Evolutionary conservation across 495 filamentous ascomycete species (phyloP).

Genomic region (Xylaria nigripes): DNA sequence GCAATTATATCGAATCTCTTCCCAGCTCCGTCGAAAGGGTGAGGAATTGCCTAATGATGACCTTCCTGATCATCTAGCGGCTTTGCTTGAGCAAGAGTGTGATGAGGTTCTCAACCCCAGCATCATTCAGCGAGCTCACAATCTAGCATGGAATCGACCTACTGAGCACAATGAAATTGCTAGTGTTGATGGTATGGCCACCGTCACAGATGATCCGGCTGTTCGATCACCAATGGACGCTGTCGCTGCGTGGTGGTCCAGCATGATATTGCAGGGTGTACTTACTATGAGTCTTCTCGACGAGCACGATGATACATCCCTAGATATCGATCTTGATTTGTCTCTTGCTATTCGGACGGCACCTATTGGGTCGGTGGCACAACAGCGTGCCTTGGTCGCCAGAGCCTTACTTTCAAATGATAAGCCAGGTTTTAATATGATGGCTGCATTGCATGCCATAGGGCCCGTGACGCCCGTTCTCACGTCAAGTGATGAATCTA

Average conservation of each 20-base stretch:
- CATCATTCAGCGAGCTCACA: conserved; percentile 80
- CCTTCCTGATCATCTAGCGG: conserved; percentile 67
- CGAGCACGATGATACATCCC: conserved; percentile 27
- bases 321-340: conserved; percentile 45
- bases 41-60: conserved; percentile 47
- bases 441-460: conserved; percentile 45
- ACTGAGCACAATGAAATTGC: conserved; percentile 56
- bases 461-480: conserved; percentile 31
- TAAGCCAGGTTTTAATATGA: conserved; percentile 47
- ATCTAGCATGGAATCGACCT: conserved; percentile 79
- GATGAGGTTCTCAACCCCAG: conserved; percentile 68
- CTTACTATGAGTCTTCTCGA: conserved; percentile 54
- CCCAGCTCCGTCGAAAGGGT: conserved; percentile 35
- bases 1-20: conserved; percentile 51
- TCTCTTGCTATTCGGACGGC: conserved; percentile 64
- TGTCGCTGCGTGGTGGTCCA: conserved; percentile 85
- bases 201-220: conserved; percentile 76
- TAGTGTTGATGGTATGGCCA: conserved; percentile 65
- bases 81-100: conserved; percentile 65
- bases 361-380: conserved; percentile 67
- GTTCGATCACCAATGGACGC: conserved; percentile 86
- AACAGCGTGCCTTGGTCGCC: conserved; percentile 70
- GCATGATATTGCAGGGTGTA: conserved; percentile 60
- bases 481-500: conserved; percentile 12
- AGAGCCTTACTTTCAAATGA: conserved; percentile 50